Evolutionary conservation across 495 filamentous ascomycete species (phyloP), one percentile per base, ranked within the genome.

Genomic region (Sabuloglossum arenarium): DNA sequence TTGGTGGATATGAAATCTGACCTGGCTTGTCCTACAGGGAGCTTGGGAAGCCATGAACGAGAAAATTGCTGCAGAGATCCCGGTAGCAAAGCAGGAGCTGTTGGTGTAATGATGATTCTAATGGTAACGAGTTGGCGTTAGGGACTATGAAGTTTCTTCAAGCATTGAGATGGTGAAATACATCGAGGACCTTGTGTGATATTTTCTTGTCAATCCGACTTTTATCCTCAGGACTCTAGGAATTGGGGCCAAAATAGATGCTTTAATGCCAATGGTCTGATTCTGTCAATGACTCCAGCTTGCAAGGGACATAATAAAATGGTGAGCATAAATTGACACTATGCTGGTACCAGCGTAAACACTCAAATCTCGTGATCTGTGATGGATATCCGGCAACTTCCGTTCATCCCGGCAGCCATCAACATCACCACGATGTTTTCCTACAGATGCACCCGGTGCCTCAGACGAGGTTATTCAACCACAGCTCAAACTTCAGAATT

Each of bases 401-500:
- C 53, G 53, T 24, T n/a, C 25, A 30, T 27, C 29, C 34, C 12
- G n/a, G 47, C 21, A 12, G 0, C 12, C 56, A 54, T 54, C 10
- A 63, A 60, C 46, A 37, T 30, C 67, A 70, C 45, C 80, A 78
- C 79, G 77, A 82, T 24, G 74, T 79, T 53, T 61, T 80, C 65
- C 81, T 80, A 66, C 69, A 69, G 60, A 37, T 56, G 45, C 45
- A 24, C 45, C 21, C 45, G n/a, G 6, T 23, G 45, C 45, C 21
- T 47, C 45, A 47, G 12, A 30, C 23, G 5, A n/a, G 2, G 24
- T 11, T 14, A 21, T 29, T 16, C 12, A 5, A 23, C 45, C 23
- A 28, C 45, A 24, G 6, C 45, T 11, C 25, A 1, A 28, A 49
- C 3, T n/a, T 6, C 45, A 39, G 45, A 25, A 55, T 25, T 2